phyloP scores from a whole-genome alignment of 148 eudicot species.

The Rhododendron williamsianum region DNA sequence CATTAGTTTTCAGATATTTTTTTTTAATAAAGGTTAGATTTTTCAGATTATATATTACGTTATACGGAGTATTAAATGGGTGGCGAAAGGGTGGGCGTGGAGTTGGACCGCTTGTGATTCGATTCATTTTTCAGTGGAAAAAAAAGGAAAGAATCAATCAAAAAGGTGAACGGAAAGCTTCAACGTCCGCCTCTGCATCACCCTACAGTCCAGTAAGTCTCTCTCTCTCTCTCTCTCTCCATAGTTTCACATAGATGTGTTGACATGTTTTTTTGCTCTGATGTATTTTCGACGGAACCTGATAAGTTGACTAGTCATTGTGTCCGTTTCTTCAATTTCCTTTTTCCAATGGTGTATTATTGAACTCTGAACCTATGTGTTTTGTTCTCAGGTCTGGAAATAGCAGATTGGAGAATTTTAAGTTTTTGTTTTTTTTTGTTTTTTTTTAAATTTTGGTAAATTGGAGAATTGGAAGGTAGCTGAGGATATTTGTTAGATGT shows the following conservation, averaged over 20 bases:
- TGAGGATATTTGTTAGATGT: background rate
- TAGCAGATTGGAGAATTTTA: background rate
- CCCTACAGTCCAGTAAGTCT: too few species aligned
- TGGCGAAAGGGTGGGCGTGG: background rate
- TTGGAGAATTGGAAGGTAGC: background rate
- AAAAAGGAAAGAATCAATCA: background rate
- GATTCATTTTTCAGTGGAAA: background rate
- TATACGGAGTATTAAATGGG: too few species aligned
- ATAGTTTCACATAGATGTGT: too few species aligned
- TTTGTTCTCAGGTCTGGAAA: background rate
- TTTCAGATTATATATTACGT: too few species aligned
- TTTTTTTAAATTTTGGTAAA: background rate
- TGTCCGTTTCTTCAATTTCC: background rate
- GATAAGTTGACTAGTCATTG: background rate
- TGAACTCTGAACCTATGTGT: too few species aligned
- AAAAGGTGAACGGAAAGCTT: too few species aligned
- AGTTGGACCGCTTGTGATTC: background rate
- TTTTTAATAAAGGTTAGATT: too few species aligned
- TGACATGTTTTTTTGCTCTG: too few species aligned
- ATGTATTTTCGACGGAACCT: too few species aligned
- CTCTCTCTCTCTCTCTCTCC: too few species aligned
- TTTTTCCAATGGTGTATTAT: background rate
- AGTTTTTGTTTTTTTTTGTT: background rate
- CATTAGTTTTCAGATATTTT: too few species aligned
- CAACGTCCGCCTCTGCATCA: too few species aligned